Evolutionary conservation across 208 protist genomes (phyloP).

Genomic region (Kentomonas sorsogonicus): DNA sequence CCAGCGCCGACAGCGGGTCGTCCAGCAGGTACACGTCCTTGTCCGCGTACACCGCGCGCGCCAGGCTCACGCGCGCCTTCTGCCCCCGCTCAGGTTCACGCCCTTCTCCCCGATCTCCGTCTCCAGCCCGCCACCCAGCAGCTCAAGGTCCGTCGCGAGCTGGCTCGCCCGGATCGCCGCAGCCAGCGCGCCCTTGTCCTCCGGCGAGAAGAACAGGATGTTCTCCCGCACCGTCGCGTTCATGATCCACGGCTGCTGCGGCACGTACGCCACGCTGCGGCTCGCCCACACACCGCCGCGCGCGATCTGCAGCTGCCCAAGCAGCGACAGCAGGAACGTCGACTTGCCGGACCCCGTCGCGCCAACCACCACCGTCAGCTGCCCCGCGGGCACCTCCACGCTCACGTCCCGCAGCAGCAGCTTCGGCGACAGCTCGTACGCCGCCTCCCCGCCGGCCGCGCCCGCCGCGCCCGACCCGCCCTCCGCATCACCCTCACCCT

Average conservation of each 20-base stretch:
- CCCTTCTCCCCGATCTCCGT: conserved; percentile 44
- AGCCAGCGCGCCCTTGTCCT: conserved; percentile 24
- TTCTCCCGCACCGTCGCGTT: conserved; percentile 91
- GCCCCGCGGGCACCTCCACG: conserved; percentile 33
- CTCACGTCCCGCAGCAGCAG: conserved; percentile 31
- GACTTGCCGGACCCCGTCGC: conserved; percentile 74
- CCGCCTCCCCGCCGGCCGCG: no score
- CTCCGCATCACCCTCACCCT: not conserved
- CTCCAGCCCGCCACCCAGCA: conserved; percentile 26
- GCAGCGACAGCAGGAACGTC: conserved; percentile 34
- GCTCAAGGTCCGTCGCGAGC: conserved; percentile 65
- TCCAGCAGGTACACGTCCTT: no score
- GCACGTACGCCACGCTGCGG: conserved; percentile 73
- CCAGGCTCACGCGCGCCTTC: no score
- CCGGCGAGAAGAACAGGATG: conserved; percentile 79
- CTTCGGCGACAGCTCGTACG: conserved; percentile 30
- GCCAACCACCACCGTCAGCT: conserved; percentile 62
- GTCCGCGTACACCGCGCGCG: no score
- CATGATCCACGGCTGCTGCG: conserved; percentile 91
- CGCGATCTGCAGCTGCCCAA: conserved; percentile 29
- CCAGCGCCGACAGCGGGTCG: conserved; percentile 90
- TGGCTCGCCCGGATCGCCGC: conserved; percentile 41
- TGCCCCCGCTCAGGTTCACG: conserved; percentile 70
- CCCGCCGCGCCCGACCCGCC: no score
- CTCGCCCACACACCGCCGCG: conserved; percentile 20